Base-by-base conservation (phyloP, 495 filamentous ascomycete genomes). In the Aspergillus asperescens region DNA sequence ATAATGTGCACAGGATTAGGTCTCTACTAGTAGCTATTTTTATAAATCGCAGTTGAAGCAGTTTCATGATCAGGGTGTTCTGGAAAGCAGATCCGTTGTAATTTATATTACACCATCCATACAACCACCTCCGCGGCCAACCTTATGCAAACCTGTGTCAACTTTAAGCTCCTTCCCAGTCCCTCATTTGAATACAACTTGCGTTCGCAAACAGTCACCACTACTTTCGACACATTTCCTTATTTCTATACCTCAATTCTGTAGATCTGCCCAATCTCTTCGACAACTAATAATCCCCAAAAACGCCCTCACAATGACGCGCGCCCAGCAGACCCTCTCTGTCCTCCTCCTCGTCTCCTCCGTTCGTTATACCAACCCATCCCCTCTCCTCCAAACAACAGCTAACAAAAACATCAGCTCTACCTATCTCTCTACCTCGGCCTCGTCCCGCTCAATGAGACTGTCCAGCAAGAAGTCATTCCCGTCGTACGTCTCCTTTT, bases 241-340 rank as follows among this genome's bases (percentile, higher is more conserved):
- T 4, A 1, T 44, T 23, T 23, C 22, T 24, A 10, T 32, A 20
- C 15, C 15, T 56, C 27, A 22, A n/a, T 29, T 22, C 15, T 25
- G n/a, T 46, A 43, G 5, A 27, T 29, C 16, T 23, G 5, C 15
- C n/a, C n/a, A n/a, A 2, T 41, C 44, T 22, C 32, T 34, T 32
- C 28, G 47, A 32, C 24, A 39, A 44, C 20, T 53, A 29, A 42
- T 12, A 19, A 44, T 22, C 13, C 16, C 24, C 38, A 41, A 28
- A 18, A 16, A 6, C 16, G 32, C n/a, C 5, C 52, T 56, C 64
- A 68, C 38, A 57, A 98, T 96, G 93, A 95, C 93, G 56, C 88
- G 89, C 69, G 93, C 93, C 19, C 88, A 91, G 65, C 91, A 98
- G 69, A 90, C 87, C 56, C 81, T 96, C 65, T 95, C 90, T 35